Conservation (phyloP, 208 protist genomes). For the Crithidia brevicula region DNA sequence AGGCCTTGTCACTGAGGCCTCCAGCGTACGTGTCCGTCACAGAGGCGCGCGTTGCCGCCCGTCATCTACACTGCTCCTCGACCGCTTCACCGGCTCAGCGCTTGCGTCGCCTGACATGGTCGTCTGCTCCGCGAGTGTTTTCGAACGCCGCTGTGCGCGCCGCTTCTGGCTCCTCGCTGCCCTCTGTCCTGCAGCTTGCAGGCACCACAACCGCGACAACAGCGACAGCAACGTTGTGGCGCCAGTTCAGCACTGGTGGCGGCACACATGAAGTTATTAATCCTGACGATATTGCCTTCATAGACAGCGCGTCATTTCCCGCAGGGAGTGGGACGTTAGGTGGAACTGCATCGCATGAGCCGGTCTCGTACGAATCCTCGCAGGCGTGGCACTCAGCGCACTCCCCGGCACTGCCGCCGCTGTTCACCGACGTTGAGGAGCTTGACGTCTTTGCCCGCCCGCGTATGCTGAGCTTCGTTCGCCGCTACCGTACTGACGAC, state of each 20-base stretch:
- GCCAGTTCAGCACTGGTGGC: slow-evolving; percentile 6
- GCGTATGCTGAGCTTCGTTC: slow-evolving; percentile 82
- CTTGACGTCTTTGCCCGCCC: slow-evolving; percentile 65
- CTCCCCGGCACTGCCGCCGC: slow-evolving; percentile 19
- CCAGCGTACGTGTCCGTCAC: too few relatives aligned
- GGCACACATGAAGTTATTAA: slow-evolving; percentile 17
- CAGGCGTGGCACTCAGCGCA: slow-evolving; percentile 15
- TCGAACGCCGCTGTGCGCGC: too few relatives aligned
- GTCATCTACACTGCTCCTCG: too few relatives aligned
- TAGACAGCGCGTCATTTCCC: not conserved
- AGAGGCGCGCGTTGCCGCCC: too few relatives aligned
- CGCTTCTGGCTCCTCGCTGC: not conserved
- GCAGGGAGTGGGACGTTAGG: not conserved
- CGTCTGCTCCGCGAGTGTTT: too few relatives aligned
- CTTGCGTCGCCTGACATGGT: too few relatives aligned
- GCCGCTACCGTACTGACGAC: slow-evolving; percentile 55
- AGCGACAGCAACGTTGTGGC: not conserved
- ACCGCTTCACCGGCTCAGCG: too few relatives aligned
- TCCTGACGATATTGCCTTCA: slow-evolving; percentile 14
- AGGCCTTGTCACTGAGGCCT: too few relatives aligned
- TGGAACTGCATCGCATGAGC: not conserved
- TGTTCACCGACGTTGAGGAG: slow-evolving; percentile 34
- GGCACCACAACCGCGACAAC: not conserved
- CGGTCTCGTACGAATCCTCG: not conserved
- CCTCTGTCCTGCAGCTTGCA: not conserved